Evolutionary conservation across 768 basidiomycete genomes (phyloP).

Genomic region (Suillus clintonianus): DNA sequence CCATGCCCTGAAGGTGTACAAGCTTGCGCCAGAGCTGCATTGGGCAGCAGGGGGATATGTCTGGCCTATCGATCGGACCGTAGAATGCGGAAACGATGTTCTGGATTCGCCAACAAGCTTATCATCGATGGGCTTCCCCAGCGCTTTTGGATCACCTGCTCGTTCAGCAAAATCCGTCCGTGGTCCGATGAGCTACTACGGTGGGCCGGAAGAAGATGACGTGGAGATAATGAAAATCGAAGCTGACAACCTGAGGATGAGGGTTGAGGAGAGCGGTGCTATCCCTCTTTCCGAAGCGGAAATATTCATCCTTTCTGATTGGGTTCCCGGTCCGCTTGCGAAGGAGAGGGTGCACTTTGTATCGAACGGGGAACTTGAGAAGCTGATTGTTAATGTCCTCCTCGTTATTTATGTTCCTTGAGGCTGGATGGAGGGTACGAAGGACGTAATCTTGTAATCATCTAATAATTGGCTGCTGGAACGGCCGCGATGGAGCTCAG

Average conservation of each 20-base stretch:
- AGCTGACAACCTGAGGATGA: slow-evolving; percentile 44
- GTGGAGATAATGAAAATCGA: slow-evolving; percentile 28
- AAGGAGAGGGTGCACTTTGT: slow-evolving; percentile 74
- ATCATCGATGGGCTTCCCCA: slow-evolving; percentile 26
- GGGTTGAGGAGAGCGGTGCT: slow-evolving; percentile 71
- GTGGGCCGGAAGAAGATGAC: slow-evolving; percentile 41
- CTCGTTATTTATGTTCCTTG: slow-evolving; percentile 70
- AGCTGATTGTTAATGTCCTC: slow-evolving; percentile 74
- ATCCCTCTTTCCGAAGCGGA: slow-evolving; percentile 63
- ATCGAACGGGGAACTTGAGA: slow-evolving; percentile 65
- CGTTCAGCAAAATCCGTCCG: slow-evolving; percentile 37
- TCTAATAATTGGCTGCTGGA: slow-evolving; percentile 3
- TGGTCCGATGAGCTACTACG: slow-evolving; percentile 48
- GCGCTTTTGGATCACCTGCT: slow-evolving; percentile 22
- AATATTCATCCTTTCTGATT: slow-evolving; percentile 60
- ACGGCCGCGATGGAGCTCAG: not conserved
- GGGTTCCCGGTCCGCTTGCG: slow-evolving; percentile 48
- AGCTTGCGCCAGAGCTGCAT: slow-evolving; percentile 71
- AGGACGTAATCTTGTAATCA: slow-evolving; percentile 1
- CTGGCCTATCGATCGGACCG: slow-evolving; percentile 73
- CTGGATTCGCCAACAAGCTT: slow-evolving; percentile 23
- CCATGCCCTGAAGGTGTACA: slow-evolving; percentile 76
- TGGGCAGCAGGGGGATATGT: slow-evolving; percentile 85
- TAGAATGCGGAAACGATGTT: slow-evolving; percentile 59
- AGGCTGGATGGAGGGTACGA: slow-evolving; percentile 11